These are phyloP conservation scores for Amaranthus cruentus DNA, from an alignment of 148 eudicot genomes.

Conservation along the genomic window DNA sequence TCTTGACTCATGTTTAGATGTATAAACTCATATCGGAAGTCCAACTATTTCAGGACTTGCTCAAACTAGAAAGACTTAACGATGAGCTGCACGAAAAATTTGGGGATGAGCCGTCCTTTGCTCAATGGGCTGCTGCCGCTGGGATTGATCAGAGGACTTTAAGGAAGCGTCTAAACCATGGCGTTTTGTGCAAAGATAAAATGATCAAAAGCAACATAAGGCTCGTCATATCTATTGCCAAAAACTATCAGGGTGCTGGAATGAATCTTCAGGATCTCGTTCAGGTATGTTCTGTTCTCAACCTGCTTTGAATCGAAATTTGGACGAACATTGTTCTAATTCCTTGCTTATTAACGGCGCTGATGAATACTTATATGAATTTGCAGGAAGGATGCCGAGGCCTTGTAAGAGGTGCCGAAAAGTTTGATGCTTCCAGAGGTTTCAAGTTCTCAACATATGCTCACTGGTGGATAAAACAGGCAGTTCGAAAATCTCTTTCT, in stretches of 20 bases:
- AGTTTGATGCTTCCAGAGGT: conserved; percentile 94
- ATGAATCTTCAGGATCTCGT: conserved; percentile 90
- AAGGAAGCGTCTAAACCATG: conserved; percentile 66
- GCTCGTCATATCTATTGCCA: conserved; percentile 94
- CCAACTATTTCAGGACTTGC: conserved; percentile 49
- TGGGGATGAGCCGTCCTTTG: conserved; percentile 55
- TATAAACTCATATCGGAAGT: conserved; percentile 6
- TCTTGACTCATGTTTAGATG: background rate
- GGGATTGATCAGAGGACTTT: conserved; percentile 68
- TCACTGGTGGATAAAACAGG: conserved; percentile 99
- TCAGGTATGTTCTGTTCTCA: conserved; percentile 51
- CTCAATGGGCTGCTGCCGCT: conserved; percentile 90
- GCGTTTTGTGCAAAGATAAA: conserved; percentile 69
- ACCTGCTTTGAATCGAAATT: background rate
- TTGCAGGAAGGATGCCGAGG: conserved; percentile 93
- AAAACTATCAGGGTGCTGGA: conserved; percentile 76
- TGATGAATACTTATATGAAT: background rate
- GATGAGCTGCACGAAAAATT: conserved; percentile 47
- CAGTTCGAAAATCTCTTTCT: conserved; percentile 80
- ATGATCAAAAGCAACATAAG: conserved; percentile 92
- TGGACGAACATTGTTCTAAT: background rate
- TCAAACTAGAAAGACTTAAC: conserved; percentile 69
- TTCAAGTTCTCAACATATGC: conserved; percentile 97
- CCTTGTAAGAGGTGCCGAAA: conserved; percentile 79
- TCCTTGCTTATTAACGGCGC: background rate